Conservation (phyloP, 2,329 filamentous ascomycete genomes). For the Fusarium albidum region DNA sequence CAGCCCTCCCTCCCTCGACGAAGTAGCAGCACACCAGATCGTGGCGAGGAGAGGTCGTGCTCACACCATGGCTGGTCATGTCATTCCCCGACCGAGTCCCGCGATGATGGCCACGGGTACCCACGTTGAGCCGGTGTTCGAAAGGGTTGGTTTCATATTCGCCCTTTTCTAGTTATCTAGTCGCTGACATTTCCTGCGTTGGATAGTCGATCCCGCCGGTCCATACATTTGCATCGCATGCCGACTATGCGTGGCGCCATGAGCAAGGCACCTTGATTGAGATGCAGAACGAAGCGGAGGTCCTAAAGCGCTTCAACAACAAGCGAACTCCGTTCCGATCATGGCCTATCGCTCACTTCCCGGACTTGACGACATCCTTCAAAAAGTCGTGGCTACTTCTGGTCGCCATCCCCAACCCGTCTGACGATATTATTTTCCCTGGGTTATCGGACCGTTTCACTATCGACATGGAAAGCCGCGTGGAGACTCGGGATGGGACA, state of each 20-base stretch:
- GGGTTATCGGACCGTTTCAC: conserved; percentile 39
- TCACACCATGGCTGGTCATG: too few relatives aligned
- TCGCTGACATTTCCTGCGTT: conserved; percentile 15
- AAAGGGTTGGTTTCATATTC: conserved; percentile 11
- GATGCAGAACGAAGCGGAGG: conserved; percentile 43
- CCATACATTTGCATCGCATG: conserved; percentile 31
- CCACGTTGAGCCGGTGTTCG: neutral
- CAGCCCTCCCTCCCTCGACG: neutral
- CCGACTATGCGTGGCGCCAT: conserved; percentile 40
- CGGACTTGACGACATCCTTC: conserved; percentile 41
- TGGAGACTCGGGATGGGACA: conserved; percentile 30
- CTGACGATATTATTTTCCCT: conserved; percentile 38
- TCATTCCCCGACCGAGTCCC: too few relatives aligned
- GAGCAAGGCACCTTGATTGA: conserved; percentile 46
- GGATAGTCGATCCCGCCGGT: conserved; percentile 17
- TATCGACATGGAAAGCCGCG: conserved; percentile 36
- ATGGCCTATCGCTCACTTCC: conserved; percentile 45
- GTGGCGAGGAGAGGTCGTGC: too few relatives aligned
- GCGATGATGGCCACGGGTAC: conserved; percentile 3
- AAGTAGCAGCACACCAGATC: too few relatives aligned
- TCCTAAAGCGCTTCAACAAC: conserved; percentile 40
- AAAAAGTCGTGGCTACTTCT: conserved; percentile 45
- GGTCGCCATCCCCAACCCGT: conserved; percentile 33
- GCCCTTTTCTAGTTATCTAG: neutral
- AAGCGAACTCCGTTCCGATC: conserved; percentile 27